Conservation (phyloP, 208 protist species). For the Crithidia acanthocephali region DNA sequence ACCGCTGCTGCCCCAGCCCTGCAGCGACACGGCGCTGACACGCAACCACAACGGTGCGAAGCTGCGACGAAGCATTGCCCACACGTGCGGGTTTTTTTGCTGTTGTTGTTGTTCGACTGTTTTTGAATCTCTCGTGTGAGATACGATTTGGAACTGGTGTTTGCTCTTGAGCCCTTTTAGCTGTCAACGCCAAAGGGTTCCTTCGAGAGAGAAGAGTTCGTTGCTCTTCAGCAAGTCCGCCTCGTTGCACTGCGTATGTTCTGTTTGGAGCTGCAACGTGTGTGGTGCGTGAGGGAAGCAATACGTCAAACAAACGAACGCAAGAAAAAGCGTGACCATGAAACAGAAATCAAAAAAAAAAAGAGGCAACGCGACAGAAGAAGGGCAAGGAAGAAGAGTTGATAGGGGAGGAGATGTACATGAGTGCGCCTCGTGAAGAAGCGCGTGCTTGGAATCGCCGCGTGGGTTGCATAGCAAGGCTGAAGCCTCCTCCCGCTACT, state of each 20-base stretch:
- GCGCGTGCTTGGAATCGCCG: no score
- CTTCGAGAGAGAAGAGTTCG: no score
- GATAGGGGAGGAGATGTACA: no score
- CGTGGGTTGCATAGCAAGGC: no score
- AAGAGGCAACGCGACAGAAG: neutral
- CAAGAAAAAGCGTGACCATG: neutral
- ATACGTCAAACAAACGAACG: neutral
- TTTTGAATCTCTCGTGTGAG: no score
- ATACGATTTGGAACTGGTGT: no score
- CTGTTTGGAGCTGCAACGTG: no score
- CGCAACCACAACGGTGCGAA: conserved; percentile 38
- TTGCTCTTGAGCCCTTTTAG: no score
- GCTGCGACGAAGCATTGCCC: conserved; percentile 48
- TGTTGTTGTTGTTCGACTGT: neutral
- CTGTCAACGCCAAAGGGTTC: neutral
- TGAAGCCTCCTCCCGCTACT: no score
- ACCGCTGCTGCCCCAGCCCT: conserved; percentile 66
- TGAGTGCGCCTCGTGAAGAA: no score
- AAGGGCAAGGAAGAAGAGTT: neutral
- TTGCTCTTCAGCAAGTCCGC: neutral
- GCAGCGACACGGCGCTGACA: conserved; percentile 38
- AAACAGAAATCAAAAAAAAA: conserved; percentile 5
- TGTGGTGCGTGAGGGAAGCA: no score
- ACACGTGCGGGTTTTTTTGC: neutral
- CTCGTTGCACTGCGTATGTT: no score